Conservation (phyloP, 176 grass and related monocot genomes). For the Rhynchospora pubera region DNA sequence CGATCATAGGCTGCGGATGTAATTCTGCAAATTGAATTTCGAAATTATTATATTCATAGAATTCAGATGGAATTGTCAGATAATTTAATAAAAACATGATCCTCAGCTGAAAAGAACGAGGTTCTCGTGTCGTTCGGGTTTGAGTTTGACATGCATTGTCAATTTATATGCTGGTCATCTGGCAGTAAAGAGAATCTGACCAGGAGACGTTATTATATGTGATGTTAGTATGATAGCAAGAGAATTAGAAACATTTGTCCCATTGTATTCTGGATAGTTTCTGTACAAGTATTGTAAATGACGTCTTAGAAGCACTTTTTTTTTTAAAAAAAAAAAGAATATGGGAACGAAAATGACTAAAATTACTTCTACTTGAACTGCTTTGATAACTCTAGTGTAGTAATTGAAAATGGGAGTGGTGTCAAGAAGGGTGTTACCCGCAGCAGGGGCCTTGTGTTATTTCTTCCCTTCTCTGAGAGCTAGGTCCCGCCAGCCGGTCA, state of each 20-base stretch:
- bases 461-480: conserved; percentile 60
- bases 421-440: conserved; percentile 49
- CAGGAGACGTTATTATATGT: not conserved
- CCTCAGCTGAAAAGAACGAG: not conserved
- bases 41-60: not conserved
- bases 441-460: conserved; percentile 58
- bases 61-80: conserved; percentile 4
- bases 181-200: not conserved
- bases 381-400: conserved; percentile 12
- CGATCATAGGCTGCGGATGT: not conserved
- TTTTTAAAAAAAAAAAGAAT: not conserved
- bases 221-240: not conserved
- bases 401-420: conserved; percentile 52
- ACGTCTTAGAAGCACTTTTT: not conserved
- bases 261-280: not conserved
- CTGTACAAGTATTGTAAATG: not conserved
- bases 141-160: not conserved
- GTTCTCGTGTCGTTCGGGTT: not conserved
- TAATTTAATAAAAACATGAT: not conserved
- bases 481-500: conserved; percentile 71
- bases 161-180: not conserved
- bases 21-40: not conserved
- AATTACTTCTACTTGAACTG: not conserved
- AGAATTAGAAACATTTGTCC: not conserved
- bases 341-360: not conserved